phyloP scores from a whole-genome alignment of 1,284 basidiomycete genomes.

The Boletus semigastroideus region DNA sequence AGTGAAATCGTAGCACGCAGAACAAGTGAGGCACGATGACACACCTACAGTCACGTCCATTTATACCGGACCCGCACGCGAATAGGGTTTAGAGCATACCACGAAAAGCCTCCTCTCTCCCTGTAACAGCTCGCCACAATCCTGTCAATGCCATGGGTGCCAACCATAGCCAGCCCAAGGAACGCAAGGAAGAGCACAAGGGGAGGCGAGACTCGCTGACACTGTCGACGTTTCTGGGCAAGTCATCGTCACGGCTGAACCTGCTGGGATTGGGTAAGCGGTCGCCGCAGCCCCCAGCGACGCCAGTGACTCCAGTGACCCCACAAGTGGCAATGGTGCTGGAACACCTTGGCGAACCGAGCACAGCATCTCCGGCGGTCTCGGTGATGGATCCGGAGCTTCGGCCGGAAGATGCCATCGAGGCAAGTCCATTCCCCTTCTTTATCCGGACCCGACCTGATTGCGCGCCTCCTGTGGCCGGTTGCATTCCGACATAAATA shows the following conservation, averaged over 20 bases:
- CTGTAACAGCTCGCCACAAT: not conserved
- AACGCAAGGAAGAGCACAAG: constrained; percentile 21
- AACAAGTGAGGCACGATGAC: constrained; percentile 27
- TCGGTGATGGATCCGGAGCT: constrained; percentile 21
- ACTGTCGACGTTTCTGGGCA: constrained; percentile 26
- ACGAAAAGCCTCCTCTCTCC: not conserved
- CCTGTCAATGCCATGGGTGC: constrained; percentile 21
- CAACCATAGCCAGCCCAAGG: constrained; percentile 27
- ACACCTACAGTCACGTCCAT: constrained; percentile 18
- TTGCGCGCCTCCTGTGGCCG: constrained; percentile 15
- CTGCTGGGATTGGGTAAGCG: constrained; percentile 29
- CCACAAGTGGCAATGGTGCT: constrained; percentile 5
- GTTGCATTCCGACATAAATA: constrained; percentile 17
- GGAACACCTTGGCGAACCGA: constrained; percentile 12
- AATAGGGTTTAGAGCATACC: constrained; percentile 17
- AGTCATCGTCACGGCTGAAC: constrained; percentile 29
- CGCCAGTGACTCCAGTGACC: constrained; percentile 27
- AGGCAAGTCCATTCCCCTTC: constrained; percentile 8
- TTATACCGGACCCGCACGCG: constrained; percentile 22
- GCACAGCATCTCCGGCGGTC: constrained; percentile 27
- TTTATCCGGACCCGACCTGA: constrained; percentile 8
- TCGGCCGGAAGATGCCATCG: constrained; percentile 29
- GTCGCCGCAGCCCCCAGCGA: constrained; percentile 30
- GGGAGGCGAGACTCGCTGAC: constrained; percentile 26
- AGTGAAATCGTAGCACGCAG: constrained; percentile 28